Conservation (phyloP, 1,284 basidiomycete genomes). For the Spongiforma sp. region DNA sequence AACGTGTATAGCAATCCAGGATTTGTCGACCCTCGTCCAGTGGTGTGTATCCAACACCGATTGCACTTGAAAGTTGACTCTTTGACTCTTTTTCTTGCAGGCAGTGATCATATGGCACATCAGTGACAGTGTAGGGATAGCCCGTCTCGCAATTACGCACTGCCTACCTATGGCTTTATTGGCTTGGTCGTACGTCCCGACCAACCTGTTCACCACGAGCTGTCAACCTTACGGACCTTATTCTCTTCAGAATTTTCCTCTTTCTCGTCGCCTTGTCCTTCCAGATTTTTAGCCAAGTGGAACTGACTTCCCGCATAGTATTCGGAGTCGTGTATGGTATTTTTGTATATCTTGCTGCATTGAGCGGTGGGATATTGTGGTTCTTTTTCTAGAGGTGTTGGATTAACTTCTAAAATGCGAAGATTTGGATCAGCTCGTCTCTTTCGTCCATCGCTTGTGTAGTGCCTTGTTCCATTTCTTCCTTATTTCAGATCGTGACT, state of each 20-base stretch:
- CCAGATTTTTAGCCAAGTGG: constrained; percentile 3
- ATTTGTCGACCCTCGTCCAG: not conserved
- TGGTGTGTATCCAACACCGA: constrained; percentile 10
- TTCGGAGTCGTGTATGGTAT: constrained; percentile 18
- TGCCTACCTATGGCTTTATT: constrained; percentile 23
- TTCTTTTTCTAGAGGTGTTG: no score
- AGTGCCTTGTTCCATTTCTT: no score
- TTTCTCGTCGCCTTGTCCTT: constrained; percentile 14
- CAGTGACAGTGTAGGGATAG: constrained; percentile 14
- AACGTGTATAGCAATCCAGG: constrained; percentile 14
- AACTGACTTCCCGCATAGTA: not conserved
- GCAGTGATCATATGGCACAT: constrained; percentile 7
- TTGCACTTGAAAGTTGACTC: not conserved
- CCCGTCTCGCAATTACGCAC: constrained; percentile 19
- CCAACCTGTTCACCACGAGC: not conserved
- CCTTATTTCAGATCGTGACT: no score
- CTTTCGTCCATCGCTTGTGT: no score
- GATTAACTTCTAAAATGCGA: no score
- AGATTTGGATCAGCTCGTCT: no score
- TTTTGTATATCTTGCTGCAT: constrained; percentile 1
- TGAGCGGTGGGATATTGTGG: constrained; percentile 6
- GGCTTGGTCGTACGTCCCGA: constrained; percentile 23
- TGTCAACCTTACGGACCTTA: not conserved
- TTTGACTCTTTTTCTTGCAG: not conserved
- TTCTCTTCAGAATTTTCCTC: constrained; percentile 12